Percentiles rank a stretch among this genome's conserved stretches.
Conservation (phyloP, 495 filamentous ascomycete species). For the Staphylotrichum tortipilum region DNA sequence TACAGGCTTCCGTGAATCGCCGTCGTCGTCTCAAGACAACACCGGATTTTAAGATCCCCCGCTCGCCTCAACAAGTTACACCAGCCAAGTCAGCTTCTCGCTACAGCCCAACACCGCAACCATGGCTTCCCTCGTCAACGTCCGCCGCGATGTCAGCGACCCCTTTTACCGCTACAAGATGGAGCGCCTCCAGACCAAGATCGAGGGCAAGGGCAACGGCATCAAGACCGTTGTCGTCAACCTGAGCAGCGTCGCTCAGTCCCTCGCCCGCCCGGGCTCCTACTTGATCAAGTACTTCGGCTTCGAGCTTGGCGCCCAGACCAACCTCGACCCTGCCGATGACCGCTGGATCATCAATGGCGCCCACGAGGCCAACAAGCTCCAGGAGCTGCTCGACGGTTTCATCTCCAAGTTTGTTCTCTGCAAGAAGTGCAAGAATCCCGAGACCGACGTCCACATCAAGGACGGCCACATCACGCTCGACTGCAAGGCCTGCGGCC, state of each 20-base stretch:
- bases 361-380: conserved; percentile 88
- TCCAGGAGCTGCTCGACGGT: conserved; percentile 95
- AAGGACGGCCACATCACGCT: conserved; percentile 83
- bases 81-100: conserved; percentile 15
- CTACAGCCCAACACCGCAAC: conserved; percentile 32
- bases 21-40: background rate
- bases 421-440: conserved; percentile 99
- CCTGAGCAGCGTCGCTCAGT: conserved; percentile 86
- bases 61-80: background rate
- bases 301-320: conserved; percentile 96
- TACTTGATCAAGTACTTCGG: conserved; percentile 99
- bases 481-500: conserved; percentile 98
- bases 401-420: conserved; percentile 98
- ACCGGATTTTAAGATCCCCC: background rate
- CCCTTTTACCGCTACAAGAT: conserved; percentile 99
- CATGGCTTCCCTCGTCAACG: conserved; percentile 69
- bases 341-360: conserved; percentile 99
- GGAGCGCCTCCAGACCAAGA: conserved; percentile 96
- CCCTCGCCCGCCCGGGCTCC: conserved; percentile 81
- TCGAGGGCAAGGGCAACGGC: conserved; percentile 97
- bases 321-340: conserved; percentile 91
- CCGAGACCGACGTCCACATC: conserved; percentile 90
- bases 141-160: conserved; percentile 96
- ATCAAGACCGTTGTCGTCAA: conserved; percentile 98
- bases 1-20: background rate